Conservation (phyloP, 129 eudicot species). For the Flaveria robusta region DNA sequence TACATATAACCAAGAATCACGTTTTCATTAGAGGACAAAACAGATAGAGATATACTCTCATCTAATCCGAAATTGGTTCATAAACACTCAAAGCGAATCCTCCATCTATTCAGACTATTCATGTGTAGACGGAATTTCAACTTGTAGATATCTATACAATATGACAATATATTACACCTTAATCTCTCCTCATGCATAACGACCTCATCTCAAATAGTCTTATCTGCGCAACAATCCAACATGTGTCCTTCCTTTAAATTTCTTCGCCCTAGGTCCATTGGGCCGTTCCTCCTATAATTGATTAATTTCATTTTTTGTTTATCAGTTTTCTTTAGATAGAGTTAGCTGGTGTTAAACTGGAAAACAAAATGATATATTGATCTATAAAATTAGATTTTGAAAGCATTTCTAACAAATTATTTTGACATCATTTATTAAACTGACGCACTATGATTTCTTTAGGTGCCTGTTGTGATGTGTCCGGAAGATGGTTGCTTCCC, state of each 20-base stretch:
- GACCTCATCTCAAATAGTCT: not conserved
- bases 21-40: too few species aligned
- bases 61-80: too few species aligned
- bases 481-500: slow-evolving; percentile 88
- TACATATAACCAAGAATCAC: too few species aligned
- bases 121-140: too few species aligned
- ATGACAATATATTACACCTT: not conserved
- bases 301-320: not conserved
- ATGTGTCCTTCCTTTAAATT: not conserved
- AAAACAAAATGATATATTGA: slow-evolving; percentile 9
- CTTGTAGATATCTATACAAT: too few species aligned
- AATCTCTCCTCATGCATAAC: not conserved
- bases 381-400: not conserved
- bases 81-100: too few species aligned
- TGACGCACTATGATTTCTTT: slow-evolving; percentile 13
- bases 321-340: not conserved
- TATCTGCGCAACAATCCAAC: not conserved
- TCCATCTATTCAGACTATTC: too few species aligned
- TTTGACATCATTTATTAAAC: not conserved
- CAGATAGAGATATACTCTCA: too few species aligned
- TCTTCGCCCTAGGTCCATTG: not conserved
- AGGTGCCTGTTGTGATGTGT: slow-evolving; percentile 94
- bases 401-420: not conserved
- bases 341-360: not conserved
- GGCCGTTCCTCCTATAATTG: not conserved